Conservation (phyloP, 2,329 filamentous ascomycete species). For the Ophiostoma tasmaniense region DNA sequence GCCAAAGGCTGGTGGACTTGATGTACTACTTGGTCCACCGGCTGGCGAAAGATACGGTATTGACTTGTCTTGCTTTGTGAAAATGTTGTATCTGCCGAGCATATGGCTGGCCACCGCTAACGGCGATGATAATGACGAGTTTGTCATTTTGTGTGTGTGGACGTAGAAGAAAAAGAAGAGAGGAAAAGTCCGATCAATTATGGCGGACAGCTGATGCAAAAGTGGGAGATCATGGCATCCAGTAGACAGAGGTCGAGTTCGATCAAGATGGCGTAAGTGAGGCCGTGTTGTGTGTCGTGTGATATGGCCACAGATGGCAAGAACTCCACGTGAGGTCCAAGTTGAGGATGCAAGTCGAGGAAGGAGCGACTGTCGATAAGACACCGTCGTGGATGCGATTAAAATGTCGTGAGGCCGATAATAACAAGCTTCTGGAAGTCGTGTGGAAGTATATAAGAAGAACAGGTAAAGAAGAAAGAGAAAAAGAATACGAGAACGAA, state of each 20-base stretch:
- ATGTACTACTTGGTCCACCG: not conserved
- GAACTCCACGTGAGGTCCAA: not conserved
- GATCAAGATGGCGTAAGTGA: not conserved
- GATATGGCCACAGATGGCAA: not conserved
- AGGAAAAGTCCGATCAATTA: not conserved
- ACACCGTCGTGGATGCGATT: not conserved
- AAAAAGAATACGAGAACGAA: not conserved
- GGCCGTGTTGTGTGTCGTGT: not conserved
- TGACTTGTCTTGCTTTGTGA: constrained; percentile 22
- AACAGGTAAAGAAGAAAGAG: not conserved
- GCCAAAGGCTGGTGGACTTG: constrained; percentile 21
- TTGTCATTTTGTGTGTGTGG: constrained; percentile 18
- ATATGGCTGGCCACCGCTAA: constrained; percentile 16
- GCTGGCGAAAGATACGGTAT: constrained; percentile 24
- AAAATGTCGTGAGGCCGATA: not conserved
- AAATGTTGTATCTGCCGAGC: constrained; percentile 19
- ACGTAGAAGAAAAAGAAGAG: not conserved
- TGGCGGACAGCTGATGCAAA: not conserved
- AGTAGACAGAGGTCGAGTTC: not conserved
- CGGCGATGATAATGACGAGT: constrained; percentile 18
- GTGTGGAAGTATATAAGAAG: not conserved
- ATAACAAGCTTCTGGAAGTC: not conserved
- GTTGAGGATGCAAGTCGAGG: not conserved
- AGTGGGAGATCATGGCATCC: not conserved
- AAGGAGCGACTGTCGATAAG: not conserved